These are phyloP conservation scores for Luvunga scandens DNA, from an alignment of 345 rosid species.

Conservation along the genomic window DNA sequence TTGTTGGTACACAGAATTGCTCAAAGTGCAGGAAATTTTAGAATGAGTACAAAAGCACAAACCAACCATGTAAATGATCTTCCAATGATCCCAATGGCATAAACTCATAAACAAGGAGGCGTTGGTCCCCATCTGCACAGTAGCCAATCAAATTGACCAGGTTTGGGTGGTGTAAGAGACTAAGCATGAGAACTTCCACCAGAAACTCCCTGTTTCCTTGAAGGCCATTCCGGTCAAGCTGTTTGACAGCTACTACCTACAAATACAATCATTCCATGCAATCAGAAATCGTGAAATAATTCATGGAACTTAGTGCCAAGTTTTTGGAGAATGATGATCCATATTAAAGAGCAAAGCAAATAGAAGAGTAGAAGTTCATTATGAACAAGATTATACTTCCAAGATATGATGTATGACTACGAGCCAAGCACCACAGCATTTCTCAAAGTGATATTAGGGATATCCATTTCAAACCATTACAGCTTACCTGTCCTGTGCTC, in stretches of 20 bases:
- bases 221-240: constrained; percentile 88
- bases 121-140: constrained; percentile 98
- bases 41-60: background rate
- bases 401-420: background rate
- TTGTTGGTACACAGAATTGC: background rate
- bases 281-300: background rate
- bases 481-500: constrained; percentile 80
- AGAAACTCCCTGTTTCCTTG: constrained; percentile 98
- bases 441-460: background rate
- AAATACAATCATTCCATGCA: constrained; percentile 18
- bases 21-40: background rate
- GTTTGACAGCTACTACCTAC: constrained; percentile 96
- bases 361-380: background rate
- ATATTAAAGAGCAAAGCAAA: background rate
- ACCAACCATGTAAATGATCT: constrained; percentile 95
- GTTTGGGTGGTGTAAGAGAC: constrained; percentile 90
- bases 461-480: constrained; percentile 9
- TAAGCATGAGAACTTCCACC: constrained; percentile 97
- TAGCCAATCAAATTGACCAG: constrained; percentile 96
- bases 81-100: constrained; percentile 96
- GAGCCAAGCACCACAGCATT: background rate
- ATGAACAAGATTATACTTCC: background rate
- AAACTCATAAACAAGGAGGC: constrained; percentile 93
- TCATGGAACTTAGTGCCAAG: background rate
- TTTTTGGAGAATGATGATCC: background rate